Percentiles rank a stretch among this genome's conserved stretches.
phyloP scores from a whole-genome alignment of 495 filamentous ascomycete species.

The Echria macrotheca region DNA sequence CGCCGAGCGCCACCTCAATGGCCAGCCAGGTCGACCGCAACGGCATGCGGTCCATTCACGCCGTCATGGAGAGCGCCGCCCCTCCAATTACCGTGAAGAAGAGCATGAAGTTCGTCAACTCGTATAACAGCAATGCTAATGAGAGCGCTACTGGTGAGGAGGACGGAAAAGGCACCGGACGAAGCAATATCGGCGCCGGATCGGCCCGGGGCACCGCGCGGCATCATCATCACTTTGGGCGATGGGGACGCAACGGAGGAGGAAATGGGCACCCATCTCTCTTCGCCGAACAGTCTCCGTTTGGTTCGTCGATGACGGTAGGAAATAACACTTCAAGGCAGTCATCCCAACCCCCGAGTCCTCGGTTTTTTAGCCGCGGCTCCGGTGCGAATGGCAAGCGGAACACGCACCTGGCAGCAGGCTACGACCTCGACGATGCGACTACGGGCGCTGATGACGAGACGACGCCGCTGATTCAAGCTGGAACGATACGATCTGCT shows the following conservation, averaged over 20 bases:
- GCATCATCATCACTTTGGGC: slow-evolving; percentile 68
- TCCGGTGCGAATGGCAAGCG: slow-evolving; percentile 22
- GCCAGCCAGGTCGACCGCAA: slow-evolving; percentile 70
- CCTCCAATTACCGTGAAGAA: slow-evolving; percentile 73
- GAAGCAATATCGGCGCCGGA: slow-evolving; percentile 55
- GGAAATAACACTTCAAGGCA: slow-evolving; percentile 44
- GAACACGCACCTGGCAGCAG: slow-evolving; percentile 26
- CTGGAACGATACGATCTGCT: slow-evolving; percentile 45
- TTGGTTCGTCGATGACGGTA: slow-evolving; percentile 33
- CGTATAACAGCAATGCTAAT: slow-evolving; percentile 56
- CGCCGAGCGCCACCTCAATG: slow-evolving; percentile 91
- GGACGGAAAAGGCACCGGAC: slow-evolving; percentile 54
- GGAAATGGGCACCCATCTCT: slow-evolving; percentile 65
- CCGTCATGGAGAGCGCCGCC: slow-evolving; percentile 57
- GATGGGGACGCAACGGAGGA: slow-evolving; percentile 56
- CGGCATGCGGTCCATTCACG: slow-evolving; percentile 53
- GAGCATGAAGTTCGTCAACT: slow-evolving; percentile 98
- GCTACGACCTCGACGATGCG: slow-evolving; percentile 53
- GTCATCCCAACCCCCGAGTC: slow-evolving; percentile 58
- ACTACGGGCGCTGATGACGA: slow-evolving; percentile 78
- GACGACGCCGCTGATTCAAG: slow-evolving; percentile 68
- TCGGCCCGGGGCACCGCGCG: slow-evolving; percentile 60
- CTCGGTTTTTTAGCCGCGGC: slow-evolving; percentile 29
- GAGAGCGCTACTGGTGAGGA: slow-evolving; percentile 57
- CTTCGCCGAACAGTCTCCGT: slow-evolving; percentile 73